A percentile compares a stretch with the other conserved stretches of the same genome.
These are phyloP conservation scores for Sclerotinia glacialis DNA, from an alignment of 2,329 filamentous ascomycete genomes.

Conservation along the genomic window DNA sequence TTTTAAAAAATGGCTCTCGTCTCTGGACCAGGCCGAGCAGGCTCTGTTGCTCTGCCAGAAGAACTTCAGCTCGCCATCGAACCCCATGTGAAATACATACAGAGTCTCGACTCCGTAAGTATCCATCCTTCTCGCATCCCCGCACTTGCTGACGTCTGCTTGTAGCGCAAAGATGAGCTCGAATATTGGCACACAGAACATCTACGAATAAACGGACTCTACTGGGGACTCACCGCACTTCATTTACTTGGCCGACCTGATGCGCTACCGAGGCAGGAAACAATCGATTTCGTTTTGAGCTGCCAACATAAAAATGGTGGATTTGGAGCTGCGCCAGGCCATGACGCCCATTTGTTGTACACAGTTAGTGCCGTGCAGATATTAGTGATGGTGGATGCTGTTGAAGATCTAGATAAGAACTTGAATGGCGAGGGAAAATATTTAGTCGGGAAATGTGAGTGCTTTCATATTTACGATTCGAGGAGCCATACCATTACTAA, in stretches of 20 bases:
- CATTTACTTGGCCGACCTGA: slow-evolving; percentile 80
- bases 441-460: slow-evolving; percentile 76
- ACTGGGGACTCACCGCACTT: slow-evolving; percentile 90
- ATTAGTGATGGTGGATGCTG: slow-evolving; percentile 78
- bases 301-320: slow-evolving; percentile 87
- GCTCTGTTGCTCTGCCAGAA: slow-evolving; percentile 30
- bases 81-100: slow-evolving; percentile 85
- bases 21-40: slow-evolving; percentile 37
- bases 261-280: slow-evolving; percentile 73
- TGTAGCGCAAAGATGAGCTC: slow-evolving; percentile 81
- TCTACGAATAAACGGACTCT: slow-evolving; percentile 88
- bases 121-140: slow-evolving; percentile 27
- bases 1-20: slow-evolving; percentile 36
- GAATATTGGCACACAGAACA: slow-evolving; percentile 99
- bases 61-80: slow-evolving; percentile 39
- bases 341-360: slow-evolving; percentile 94
- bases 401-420: slow-evolving; percentile 72
- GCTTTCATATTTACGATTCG: slow-evolving; percentile 11
- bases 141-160: slow-evolving; percentile 36
- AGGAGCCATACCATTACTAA: slow-evolving; percentile 24
- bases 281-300: slow-evolving; percentile 92
- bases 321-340: slow-evolving; percentile 89
- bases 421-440: slow-evolving; percentile 55
- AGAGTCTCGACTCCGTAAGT: slow-evolving; percentile 81
- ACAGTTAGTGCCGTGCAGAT: slow-evolving; percentile 95